Evolutionary conservation across 371 early-diverging fungal species (phyloP), one percentile per base, ranked within the genome.

Genomic region (Actinomucor elegans): DNA sequence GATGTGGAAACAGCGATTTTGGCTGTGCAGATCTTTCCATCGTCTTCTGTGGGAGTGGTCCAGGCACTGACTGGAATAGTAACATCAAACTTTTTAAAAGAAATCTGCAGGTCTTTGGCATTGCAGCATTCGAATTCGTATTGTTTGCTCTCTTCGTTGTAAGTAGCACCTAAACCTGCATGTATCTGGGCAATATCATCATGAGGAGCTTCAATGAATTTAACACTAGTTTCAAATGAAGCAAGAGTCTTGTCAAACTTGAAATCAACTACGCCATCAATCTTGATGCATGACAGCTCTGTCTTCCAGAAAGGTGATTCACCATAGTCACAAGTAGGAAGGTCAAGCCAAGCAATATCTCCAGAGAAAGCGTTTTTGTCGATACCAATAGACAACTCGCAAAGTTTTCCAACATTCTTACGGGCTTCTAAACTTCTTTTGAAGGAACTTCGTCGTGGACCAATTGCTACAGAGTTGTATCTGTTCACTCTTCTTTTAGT

Each of bases 221-320:
- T 21, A 20, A 51, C 40, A 32, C 64, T 66, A 18, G 64, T 61
- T 20, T 61, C 63, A 29, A 76, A 60, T 0, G 65, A 57, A 15
- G 69, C 73, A 37, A 70, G 36, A 6, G 76, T 61, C 29, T 69
- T 66, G 3, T 59, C 55, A 1, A 73, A 57, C 21, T 67, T 71
- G 26, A 76, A 48, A 40, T 72, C 71, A 5, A 63, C n/a, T 28
- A 21, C 29, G 35, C 55, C 27, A 20, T 68, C 70, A 26, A 72
- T 54, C n/a, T 65, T 69, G 28, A 69, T 66, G 48, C 69, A 70
- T 12, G 42, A 67, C 11, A 76, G 23, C 11, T 52, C 55, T 3
- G 71, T 56, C 33, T 76, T 76, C 73, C 73, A 76, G 36, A 65
- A 76, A 18, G 67, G 71, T 0, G 67, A 65, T 2, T 52, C 42